These are phyloP conservation scores for Kalmusia sp. DNA, from an alignment of 2,329 filamentous ascomycete species.

Conservation along the genomic window DNA sequence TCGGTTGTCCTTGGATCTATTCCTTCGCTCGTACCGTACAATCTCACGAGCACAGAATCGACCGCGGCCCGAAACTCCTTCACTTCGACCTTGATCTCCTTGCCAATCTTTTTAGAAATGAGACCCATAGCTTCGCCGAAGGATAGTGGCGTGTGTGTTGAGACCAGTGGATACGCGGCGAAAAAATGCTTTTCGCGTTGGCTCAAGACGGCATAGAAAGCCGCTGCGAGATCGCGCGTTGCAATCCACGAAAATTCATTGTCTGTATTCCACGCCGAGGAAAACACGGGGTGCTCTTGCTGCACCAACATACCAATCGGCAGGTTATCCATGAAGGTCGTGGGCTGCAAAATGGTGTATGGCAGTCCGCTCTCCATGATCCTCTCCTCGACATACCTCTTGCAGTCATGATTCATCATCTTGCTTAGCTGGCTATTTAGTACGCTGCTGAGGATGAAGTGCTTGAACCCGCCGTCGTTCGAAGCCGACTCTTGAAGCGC, in stretches of 20 bases:
- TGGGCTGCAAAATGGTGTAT: slow-evolving; percentile 47
- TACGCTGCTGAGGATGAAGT: slow-evolving; percentile 47
- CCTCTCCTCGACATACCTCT: slow-evolving; percentile 44
- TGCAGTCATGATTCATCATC: slow-evolving; percentile 48
- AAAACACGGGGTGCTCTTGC: slow-evolving; percentile 28
- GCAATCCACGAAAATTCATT: slow-evolving; percentile 34
- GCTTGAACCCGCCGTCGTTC: slow-evolving; percentile 31
- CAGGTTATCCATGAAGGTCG: slow-evolving; percentile 42
- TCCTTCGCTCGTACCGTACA: slow-evolving; percentile 11
- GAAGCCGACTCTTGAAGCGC: slow-evolving; percentile 26
- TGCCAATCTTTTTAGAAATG: not conserved
- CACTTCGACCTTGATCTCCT: not conserved
- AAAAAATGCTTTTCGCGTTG: slow-evolving; percentile 34
- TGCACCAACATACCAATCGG: slow-evolving; percentile 24
- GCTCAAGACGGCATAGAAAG: slow-evolving; percentile 24
- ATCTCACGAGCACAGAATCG: slow-evolving; percentile 12
- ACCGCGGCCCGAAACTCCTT: slow-evolving; percentile 23
- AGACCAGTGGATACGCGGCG: slow-evolving; percentile 36
- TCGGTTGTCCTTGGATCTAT: slow-evolving; percentile 15
- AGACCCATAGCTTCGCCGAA: slow-evolving; percentile 26
- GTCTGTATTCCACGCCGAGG: slow-evolving; percentile 23
- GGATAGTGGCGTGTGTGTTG: slow-evolving; percentile 16
- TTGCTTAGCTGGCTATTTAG: slow-evolving; percentile 41
- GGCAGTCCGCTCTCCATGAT: slow-evolving; percentile 42
- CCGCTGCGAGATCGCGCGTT: slow-evolving; percentile 33